A percentile compares a stretch with the other conserved stretches of the same genome.
Conservation (phyloP, 1,284 basidiomycete genomes). For the Austropuccinia psidii region DNA sequence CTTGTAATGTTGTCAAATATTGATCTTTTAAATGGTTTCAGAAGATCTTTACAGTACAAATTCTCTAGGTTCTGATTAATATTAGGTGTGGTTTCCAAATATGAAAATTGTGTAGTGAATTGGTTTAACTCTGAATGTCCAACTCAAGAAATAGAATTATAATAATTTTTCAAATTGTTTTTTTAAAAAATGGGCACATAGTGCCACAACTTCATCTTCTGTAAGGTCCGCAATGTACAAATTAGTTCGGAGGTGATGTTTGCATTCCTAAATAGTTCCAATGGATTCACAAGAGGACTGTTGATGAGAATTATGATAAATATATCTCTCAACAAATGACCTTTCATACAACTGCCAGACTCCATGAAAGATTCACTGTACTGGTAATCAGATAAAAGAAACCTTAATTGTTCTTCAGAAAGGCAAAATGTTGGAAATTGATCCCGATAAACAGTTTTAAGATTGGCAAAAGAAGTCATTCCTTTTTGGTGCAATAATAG, state of each 20-base stretch:
- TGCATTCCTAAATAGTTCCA: neutral
- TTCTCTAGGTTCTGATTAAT: too few relatives aligned
- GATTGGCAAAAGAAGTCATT: neutral
- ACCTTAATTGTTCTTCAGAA: neutral
- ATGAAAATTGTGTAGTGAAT: too few relatives aligned
- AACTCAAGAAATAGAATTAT: too few relatives aligned
- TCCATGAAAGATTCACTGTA: neutral
- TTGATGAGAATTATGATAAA: neutral
- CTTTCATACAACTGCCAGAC: neutral
- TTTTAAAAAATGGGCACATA: too few relatives aligned
- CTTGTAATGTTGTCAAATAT: too few relatives aligned
- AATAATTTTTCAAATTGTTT: too few relatives aligned
- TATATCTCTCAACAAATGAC: neutral
- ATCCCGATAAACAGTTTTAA: neutral
- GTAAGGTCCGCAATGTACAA: neutral
- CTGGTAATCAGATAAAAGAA: neutral
- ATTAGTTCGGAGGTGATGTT: neutral
- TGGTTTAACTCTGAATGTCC: too few relatives aligned
- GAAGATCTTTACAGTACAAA: too few relatives aligned
- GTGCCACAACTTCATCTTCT: too few relatives aligned
- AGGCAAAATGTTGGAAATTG: neutral
- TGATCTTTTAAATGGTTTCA: too few relatives aligned
- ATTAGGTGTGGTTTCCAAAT: too few relatives aligned
- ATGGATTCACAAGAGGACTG: neutral
- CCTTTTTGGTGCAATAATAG: neutral